Conservation (phyloP, 208 protist species). For the Trypanosoma platydactyli region DNA sequence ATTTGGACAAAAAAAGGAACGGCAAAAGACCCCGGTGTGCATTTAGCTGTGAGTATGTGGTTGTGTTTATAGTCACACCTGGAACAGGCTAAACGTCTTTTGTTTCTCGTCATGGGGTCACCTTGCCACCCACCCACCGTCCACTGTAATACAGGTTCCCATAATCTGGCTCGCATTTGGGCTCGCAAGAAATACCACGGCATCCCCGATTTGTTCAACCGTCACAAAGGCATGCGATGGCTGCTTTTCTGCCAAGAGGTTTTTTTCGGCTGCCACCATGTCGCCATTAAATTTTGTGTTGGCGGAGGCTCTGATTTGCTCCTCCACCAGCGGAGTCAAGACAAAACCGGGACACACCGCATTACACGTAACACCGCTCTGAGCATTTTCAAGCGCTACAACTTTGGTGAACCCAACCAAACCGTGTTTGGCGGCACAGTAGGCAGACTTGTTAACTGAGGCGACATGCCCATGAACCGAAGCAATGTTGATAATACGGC, state of each 20-base stretch:
- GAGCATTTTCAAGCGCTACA: slow-evolving; percentile 45
- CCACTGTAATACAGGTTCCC: slow-evolving; percentile 32
- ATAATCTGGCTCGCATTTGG: slow-evolving; percentile 30
- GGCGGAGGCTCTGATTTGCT: slow-evolving; percentile 34
- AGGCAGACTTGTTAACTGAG: slow-evolving; percentile 46
- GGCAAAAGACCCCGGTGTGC: too few relatives aligned
- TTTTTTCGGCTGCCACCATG: slow-evolving; percentile 23
- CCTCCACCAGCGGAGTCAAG: slow-evolving; percentile 42
- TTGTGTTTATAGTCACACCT: too few relatives aligned
- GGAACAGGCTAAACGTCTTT: too few relatives aligned
- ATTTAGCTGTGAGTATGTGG: too few relatives aligned
- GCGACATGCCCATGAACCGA: slow-evolving; percentile 46
- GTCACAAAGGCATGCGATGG: slow-evolving; percentile 35
- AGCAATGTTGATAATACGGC: slow-evolving; percentile 52
- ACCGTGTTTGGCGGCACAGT: slow-evolving; percentile 56
- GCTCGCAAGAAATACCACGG: slow-evolving; percentile 45
- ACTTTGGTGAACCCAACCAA: slow-evolving; percentile 54
- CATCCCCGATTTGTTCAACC: slow-evolving; percentile 33
- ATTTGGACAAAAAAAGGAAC: too few relatives aligned
- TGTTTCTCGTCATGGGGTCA: slow-evolving; percentile 7
- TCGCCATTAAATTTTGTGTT: slow-evolving; percentile 29
- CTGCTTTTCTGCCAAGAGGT: slow-evolving; percentile 36
- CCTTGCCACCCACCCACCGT: slow-evolving; percentile 34
- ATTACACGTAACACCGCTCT: slow-evolving; percentile 44
- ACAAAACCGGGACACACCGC: slow-evolving; percentile 49